Conservation (phyloP, 805 yeast genomes). For the Soucietia sequanensis region DNA sequence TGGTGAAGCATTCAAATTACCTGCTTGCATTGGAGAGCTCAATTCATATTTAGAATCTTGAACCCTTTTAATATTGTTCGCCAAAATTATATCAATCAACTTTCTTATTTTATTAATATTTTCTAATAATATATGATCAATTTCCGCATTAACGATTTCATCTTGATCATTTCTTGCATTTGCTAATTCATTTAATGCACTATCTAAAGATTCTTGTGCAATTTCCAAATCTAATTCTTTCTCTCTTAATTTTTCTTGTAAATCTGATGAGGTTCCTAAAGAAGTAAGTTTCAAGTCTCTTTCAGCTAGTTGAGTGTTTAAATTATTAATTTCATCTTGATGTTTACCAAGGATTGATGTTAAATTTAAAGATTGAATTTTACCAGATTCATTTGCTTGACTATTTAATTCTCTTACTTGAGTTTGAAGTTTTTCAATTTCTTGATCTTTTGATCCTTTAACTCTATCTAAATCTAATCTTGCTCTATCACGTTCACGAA, state of each 20-base stretch:
- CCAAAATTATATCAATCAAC: conserved; percentile 68
- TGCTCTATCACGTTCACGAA: conserved; percentile 87
- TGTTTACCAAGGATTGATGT: conserved; percentile 60
- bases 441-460: conserved; percentile 62
- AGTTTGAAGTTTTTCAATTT: conserved; percentile 63
- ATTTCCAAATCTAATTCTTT: conserved; percentile 79
- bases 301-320: conserved; percentile 47
- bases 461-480: conserved; percentile 74
- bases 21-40: conserved; percentile 79
- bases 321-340: conserved; percentile 56
- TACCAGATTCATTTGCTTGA: conserved; percentile 58
- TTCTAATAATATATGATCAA: conserved; percentile 49
- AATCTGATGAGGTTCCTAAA: conserved; percentile 24
- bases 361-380: conserved; percentile 62
- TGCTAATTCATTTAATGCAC: conserved; percentile 61
- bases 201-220: conserved; percentile 75
- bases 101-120: conserved; percentile 49
- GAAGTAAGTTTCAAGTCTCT: conserved; percentile 21
- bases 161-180: conserved; percentile 49
- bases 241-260: conserved; percentile 52
- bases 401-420: conserved; percentile 61
- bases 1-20: conserved; percentile 74
- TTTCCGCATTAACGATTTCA: conserved; percentile 55
- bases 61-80: conserved; percentile 65
- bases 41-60: conserved; percentile 71